A percentile compares a stretch with the other conserved stretches of the same genome.
Conservation (phyloP, 2,329 filamentous ascomycete species). For the Apiospora sp. region DNA sequence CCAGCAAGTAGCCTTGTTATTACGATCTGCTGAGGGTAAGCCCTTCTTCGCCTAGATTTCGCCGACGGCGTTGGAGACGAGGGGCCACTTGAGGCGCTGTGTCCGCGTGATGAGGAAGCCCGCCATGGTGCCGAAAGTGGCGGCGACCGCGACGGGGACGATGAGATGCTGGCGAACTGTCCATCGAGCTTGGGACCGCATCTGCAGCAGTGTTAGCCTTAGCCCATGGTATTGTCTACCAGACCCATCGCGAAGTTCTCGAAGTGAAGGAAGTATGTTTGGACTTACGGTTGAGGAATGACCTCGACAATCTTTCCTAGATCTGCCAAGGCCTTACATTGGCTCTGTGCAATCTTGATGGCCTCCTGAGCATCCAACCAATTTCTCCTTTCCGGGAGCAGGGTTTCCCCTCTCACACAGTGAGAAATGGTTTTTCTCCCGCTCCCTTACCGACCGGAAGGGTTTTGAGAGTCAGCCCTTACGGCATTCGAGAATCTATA, state of each 20-base stretch:
- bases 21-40: too few relatives aligned
- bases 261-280: not conserved
- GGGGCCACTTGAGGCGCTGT: conserved; percentile 65
- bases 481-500: too few relatives aligned
- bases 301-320: conserved; percentile 41
- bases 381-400: too few relatives aligned
- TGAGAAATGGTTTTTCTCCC: too few relatives aligned
- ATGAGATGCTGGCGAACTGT: conserved; percentile 68
- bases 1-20: conserved; percentile 50
- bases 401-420: too few relatives aligned
- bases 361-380: conserved; percentile 40
- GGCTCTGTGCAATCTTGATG: conserved; percentile 35
- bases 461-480: too few relatives aligned
- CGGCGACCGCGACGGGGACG: conserved; percentile 65
- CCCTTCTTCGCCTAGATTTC: too few relatives aligned
- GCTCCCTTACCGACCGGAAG: too few relatives aligned
- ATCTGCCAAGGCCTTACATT: conserved; percentile 33
- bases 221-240: not conserved
- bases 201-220: conserved; percentile 7
- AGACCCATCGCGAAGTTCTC: not conserved
- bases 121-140: conserved; percentile 61
- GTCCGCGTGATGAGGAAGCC: conserved; percentile 70
- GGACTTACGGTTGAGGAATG: conserved; percentile 42
- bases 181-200: conserved; percentile 35
- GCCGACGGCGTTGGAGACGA: conserved; percentile 57